phyloP scores from a whole-genome alignment of 495 filamentous ascomycete species.

The Pyrenopolyporus hunteri region DNA sequence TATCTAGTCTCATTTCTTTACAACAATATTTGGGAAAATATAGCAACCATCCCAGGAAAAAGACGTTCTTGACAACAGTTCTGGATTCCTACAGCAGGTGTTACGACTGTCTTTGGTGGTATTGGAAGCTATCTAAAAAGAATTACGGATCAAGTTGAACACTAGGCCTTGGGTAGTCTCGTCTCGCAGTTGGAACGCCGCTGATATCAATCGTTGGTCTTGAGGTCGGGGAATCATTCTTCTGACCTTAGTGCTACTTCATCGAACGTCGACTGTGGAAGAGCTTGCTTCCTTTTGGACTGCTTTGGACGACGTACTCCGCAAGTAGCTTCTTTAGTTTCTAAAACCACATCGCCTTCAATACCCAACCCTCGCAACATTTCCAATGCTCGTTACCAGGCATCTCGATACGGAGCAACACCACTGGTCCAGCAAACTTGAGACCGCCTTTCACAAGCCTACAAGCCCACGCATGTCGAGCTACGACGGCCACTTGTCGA shows the following conservation, averaged over 20 bases:
- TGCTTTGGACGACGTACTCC: slow-evolving; percentile 18
- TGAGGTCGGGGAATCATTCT: slow-evolving; percentile 7
- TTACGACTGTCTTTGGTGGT: slow-evolving; percentile 8
- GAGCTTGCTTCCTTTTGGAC: slow-evolving; percentile 9
- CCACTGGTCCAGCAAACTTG: slow-evolving; percentile 65
- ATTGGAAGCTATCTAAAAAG: slow-evolving; percentile 18
- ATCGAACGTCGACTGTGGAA: slow-evolving; percentile 10
- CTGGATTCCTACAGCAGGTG: slow-evolving; percentile 13
- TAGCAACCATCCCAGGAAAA: slow-evolving; percentile 4
- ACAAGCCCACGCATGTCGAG: slow-evolving; percentile 65
- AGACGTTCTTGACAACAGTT: slow-evolving; percentile 2
- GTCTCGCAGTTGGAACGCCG: slow-evolving; percentile 9
- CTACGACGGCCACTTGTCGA: slow-evolving; percentile 56
- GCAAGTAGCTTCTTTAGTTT: slow-evolving; percentile 22
- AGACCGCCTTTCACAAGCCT: slow-evolving; percentile 57
- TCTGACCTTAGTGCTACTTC: slow-evolving; percentile 1
- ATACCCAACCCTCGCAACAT: slow-evolving; percentile 36
- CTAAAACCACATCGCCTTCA: slow-evolving; percentile 20
- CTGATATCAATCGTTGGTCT: slow-evolving; percentile 6
- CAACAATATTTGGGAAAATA: slow-evolving; percentile 12
- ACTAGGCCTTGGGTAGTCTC: neutral
- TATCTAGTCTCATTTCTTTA: slow-evolving; percentile 15
- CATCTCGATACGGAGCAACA: slow-evolving; percentile 62
- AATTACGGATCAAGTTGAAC: slow-evolving; percentile 22
- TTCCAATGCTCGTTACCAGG: slow-evolving; percentile 68